Evolutionary conservation across 805 yeast genomes (phyloP), one percentile per base, ranked within the genome.

Genomic region (Ascoidea asiatica): DNA sequence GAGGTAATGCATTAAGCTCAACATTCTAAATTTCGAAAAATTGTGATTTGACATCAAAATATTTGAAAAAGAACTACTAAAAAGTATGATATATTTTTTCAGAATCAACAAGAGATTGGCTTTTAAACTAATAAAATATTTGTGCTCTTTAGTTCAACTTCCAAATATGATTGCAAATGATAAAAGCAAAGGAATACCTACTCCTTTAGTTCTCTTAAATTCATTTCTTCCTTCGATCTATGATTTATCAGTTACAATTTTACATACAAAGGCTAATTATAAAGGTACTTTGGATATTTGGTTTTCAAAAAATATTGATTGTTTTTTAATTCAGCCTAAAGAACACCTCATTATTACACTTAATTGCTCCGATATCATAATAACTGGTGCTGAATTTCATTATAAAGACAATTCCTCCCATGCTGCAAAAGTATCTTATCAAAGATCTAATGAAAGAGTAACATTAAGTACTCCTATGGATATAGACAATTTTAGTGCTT

Each of bases 401-500:
- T 29, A 29, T 29, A 29, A 29, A 11, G 35, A 15, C 35, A 29
- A 29, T 11, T 29, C 35, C 8, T 29, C 35, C 8, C 55, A 63
- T 23, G 60, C 60, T 22, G 63, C 66, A 8, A 38, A 59, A 4
- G 50, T 55, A n/a, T 51, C 55, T 11, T 58, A 65, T n/a, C 63
- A 70, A 43, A 73, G 74, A 43, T 60, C 58, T 0, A 56, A 63
- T 21, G 69, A 70, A 43, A 53, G 56, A 2, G 63, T 69, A 2
- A 44, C 48, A 2, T 59, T 67, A 33, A 51, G 42, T 4, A 50
- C 51, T 1, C 54, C 61, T 22, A 46, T 47, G n/a, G 45, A 41
- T 19, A 19, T 41, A 40, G 60, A 53, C 40, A 48, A 51, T 6
- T 49, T 39, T 33, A n/a, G n/a, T n/a, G n/a, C n/a, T n/a, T n/a